Percentiles rank a stretch among this genome's conserved stretches.
Conservation (phyloP, 768 basidiomycete species). For the Lactarius sp. region DNA sequence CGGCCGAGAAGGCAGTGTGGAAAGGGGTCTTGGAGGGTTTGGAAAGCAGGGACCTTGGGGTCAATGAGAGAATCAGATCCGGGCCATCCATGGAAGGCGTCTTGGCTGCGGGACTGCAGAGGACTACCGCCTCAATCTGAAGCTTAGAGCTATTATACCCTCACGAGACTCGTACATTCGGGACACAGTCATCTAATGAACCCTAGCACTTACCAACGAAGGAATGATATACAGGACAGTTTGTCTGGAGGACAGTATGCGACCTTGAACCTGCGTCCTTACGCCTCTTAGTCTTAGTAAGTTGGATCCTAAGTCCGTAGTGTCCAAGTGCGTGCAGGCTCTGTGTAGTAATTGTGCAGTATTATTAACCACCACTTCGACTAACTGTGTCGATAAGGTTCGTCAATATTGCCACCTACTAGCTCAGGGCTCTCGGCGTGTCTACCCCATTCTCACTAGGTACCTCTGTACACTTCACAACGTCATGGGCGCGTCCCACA, state of each 20-base stretch:
- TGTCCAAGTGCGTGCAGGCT: not conserved
- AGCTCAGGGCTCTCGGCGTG: conserved; percentile 12
- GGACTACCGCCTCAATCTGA: conserved; percentile 2
- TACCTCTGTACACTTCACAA: not conserved
- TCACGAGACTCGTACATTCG: not conserved
- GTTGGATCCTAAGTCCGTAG: not conserved
- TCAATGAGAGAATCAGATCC: conserved; percentile 35
- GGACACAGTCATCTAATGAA: not conserved
- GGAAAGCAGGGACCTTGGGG: conserved; percentile 42
- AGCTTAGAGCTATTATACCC: not conserved
- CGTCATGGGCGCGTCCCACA: conserved; percentile 16
- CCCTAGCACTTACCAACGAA: not conserved
- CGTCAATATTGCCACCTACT: not conserved
- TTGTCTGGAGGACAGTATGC: too few species aligned
- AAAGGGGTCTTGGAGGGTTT: conserved; percentile 56
- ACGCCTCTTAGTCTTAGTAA: too few species aligned
- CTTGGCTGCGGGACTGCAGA: conserved; percentile 19
- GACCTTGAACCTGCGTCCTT: too few species aligned
- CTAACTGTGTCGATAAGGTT: conserved; percentile 2
- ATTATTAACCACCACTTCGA: not conserved
- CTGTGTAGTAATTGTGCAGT: not conserved
- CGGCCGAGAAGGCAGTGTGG: conserved; percentile 54
- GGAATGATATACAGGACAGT: too few species aligned
- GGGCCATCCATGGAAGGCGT: conserved; percentile 43
- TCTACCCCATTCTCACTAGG: not conserved